These are phyloP conservation scores for Kluyveromyces sp. DNA, from an alignment of 1,139 yeast species.

Conservation along the genomic window DNA sequence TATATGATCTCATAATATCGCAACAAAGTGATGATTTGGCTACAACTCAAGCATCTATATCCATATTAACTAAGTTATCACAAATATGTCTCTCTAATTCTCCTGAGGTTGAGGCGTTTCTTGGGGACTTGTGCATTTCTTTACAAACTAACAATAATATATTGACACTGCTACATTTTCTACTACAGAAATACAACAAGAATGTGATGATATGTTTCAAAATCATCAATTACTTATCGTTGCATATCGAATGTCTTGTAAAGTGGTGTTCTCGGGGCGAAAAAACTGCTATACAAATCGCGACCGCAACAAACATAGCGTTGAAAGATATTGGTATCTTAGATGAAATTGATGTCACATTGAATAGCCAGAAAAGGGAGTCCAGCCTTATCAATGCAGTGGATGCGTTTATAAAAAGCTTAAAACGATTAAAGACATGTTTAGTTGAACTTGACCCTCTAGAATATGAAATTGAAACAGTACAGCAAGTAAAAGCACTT, in stretches of 20 bases:
- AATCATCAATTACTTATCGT: neutral
- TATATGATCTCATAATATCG: neutral
- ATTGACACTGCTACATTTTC: neutral
- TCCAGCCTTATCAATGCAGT: too few species aligned
- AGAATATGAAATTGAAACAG: slow-evolving; percentile 12
- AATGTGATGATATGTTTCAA: neutral
- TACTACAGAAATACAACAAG: neutral
- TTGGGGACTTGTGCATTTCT: neutral
- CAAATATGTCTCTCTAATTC: neutral
- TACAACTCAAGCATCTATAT: neutral
- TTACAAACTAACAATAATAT: neutral
- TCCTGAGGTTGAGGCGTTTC: neutral
- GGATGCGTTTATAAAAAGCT: neutral
- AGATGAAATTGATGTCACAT: neutral
- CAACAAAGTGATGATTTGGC: neutral
- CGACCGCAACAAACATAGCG: slow-evolving; percentile 3
- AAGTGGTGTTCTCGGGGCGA: slow-evolving; percentile 1
- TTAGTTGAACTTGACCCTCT: slow-evolving; percentile 9
- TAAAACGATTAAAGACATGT: slow-evolving; percentile 11
- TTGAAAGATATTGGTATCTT: slow-evolving; percentile 5
- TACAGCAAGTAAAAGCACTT: slow-evolving; percentile 9
- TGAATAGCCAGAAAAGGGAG: too few species aligned
- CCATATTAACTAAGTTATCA: neutral
- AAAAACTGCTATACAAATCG: neutral
- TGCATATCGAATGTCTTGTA: slow-evolving; percentile 1